Percentiles rank a stretch among this genome's conserved stretches.
These are phyloP conservation scores for Colletotrichum camelliae DNA, from an alignment of 2,329 filamentous ascomycete genomes.

Conservation along the genomic window DNA sequence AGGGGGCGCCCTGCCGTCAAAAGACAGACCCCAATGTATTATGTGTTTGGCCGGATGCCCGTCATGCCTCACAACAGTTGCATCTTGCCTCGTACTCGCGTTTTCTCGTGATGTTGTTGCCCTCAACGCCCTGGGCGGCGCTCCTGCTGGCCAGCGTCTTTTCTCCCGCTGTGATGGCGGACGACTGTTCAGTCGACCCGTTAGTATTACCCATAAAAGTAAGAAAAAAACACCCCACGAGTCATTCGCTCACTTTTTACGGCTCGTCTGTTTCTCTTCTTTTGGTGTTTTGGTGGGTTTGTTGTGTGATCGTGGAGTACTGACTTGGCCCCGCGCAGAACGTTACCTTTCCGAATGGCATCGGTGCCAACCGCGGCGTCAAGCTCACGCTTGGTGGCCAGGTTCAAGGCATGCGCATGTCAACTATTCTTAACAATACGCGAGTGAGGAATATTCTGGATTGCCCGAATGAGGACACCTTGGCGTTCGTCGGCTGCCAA, in stretches of 20 bases:
- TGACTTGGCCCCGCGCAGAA: slow-evolving; percentile 11
- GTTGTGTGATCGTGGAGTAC: background rate
- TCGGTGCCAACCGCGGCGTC: slow-evolving; percentile 20
- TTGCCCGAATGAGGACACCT: slow-evolving; percentile 1
- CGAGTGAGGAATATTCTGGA: slow-evolving; percentile 18
- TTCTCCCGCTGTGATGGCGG: background rate
- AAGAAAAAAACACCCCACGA: background rate
- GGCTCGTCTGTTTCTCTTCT: background rate
- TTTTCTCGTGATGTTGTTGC: slow-evolving; percentile 17
- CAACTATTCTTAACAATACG: slow-evolving; percentile 19
- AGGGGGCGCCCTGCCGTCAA: slow-evolving; percentile 6
- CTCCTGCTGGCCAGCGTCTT: slow-evolving; percentile 20
- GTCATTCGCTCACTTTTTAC: background rate
- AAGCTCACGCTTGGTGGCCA: slow-evolving; percentile 20
- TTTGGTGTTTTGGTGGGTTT: background rate
- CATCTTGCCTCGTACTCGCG: background rate
- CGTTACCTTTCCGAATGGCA: slow-evolving; percentile 21
- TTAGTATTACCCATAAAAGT: slow-evolving; percentile 20
- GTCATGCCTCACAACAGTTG: slow-evolving; percentile 13
- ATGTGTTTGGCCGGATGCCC: background rate
- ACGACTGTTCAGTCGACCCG: slow-evolving; percentile 11
- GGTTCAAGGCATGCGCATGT: slow-evolving; percentile 20
- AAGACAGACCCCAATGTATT: background rate
- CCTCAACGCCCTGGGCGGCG: slow-evolving; percentile 10
- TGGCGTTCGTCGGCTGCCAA: slow-evolving; percentile 17